Conservation (phyloP, 768 basidiomycete species). For the Mycena metata region DNA sequence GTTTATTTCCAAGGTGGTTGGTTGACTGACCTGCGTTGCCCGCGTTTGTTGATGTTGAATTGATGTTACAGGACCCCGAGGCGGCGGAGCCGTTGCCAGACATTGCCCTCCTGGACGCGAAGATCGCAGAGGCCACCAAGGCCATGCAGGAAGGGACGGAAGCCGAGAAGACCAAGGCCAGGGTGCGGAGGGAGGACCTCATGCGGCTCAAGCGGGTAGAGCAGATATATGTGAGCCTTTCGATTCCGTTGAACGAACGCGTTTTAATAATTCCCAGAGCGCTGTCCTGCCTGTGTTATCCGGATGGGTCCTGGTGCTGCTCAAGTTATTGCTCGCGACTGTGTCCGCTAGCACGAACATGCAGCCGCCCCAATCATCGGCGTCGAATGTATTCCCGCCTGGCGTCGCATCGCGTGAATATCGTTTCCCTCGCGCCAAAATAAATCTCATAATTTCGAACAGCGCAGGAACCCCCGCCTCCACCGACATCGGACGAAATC, state of each 20-base stretch:
- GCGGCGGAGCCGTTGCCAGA: conserved; percentile 78
- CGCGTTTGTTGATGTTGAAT: conserved; percentile 3
- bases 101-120: conserved; percentile 77
- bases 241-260: not conserved
- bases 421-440: not conserved
- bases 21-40: conserved; percentile 14
- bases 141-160: conserved; percentile 66
- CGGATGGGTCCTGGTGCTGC: conserved; percentile 91
- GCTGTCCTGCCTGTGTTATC: conserved; percentile 86
- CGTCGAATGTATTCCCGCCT: conserved; percentile 79
- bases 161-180: conserved; percentile 69
- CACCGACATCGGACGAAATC: conserved; percentile 89
- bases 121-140: conserved; percentile 75
- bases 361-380: conserved; percentile 71
- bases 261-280: conserved; percentile 68
- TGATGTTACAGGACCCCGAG: conserved; percentile 64
- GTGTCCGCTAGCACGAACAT: conserved; percentile 84
- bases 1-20: conserved; percentile 54
- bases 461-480: conserved; percentile 76
- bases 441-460: conserved; percentile 19
- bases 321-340: conserved; percentile 93
- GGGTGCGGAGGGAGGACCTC: conserved; percentile 81
- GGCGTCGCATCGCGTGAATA: conserved; percentile 75
- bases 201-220: conserved; percentile 92
- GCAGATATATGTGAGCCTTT: conserved; percentile 84